Evolutionary conservation across 768 basidiomycete species (phyloP), one percentile per base, ranked within the genome.

Genomic region (Termitomyces sp.): DNA sequence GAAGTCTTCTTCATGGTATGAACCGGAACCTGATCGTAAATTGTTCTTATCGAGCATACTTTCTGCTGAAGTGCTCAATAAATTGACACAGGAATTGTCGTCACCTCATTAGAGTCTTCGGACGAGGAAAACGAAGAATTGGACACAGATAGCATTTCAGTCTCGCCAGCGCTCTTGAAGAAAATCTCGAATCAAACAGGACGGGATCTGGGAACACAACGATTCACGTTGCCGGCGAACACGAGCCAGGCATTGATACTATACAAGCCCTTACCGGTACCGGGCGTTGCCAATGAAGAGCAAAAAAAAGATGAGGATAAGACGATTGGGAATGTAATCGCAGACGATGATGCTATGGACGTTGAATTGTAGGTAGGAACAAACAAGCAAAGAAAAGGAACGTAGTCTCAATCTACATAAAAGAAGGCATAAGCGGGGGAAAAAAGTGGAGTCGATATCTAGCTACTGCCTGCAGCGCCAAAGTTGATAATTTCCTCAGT

Each of bases 21-120:
- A 87, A 66, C 78, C 82, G 5, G 88, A 87, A 65, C 84, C 80
- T 61, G 81, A 87, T 66, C 74, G 89, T 90, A 69, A 63, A 85
- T 24, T 30, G 12, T 42, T 14, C 16, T 78, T 33, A 53, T 36
- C 35, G 61, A 33, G 42, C 20, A 16, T 61, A 26, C 61, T 38
- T 52, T 28, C 42, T 47, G 48, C 53, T 28, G 33, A 22, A 20
- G 24, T 22, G 56, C 56, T 58, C 26, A 45, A 20, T n/a, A 36
- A 48, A 61, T 46, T 54, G 55, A 28, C 48, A n/a, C 66, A 87
- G 86, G 86, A 42, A 85, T 88, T 61, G 75, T 88, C 30, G 76
- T 88, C 35, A 85, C 84, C 22, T 78, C 83, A 63, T 71, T 86
- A 30, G 80, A 82, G 46, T 73, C 78, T 22, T 75, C 77, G n/a